Evolutionary conservation across 2,329 filamentous ascomycete species (phyloP).

Genomic region (Botrytis cinerea): DNA sequence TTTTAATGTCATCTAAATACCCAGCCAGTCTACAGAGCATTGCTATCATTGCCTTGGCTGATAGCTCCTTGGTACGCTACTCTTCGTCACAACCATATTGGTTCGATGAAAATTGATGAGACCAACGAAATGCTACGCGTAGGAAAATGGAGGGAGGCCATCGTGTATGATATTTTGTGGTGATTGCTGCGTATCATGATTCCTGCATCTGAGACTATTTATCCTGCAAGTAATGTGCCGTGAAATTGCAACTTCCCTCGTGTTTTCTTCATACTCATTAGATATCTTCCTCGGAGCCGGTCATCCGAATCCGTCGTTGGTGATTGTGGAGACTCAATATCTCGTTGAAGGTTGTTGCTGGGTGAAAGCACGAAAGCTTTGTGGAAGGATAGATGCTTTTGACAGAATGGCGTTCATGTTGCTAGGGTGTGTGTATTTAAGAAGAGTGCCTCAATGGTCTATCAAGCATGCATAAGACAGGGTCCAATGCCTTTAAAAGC

Average conservation of each 20-base stretch:
- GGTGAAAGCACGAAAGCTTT: constrained; percentile 1
- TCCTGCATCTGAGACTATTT: constrained; percentile 16
- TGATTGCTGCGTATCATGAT: constrained; percentile 19
- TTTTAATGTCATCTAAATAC: background rate
- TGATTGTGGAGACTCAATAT: constrained; percentile 14
- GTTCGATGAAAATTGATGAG: constrained; percentile 2
- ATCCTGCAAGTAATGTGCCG: constrained; percentile 17
- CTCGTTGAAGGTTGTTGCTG: constrained; percentile 8
- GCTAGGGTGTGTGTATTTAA: background rate
- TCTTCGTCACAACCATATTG: background rate
- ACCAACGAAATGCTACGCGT: background rate
- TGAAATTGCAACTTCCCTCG: constrained; percentile 15
- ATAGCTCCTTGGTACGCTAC: background rate
- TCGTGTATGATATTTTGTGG: background rate
- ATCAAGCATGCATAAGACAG: constrained; percentile 13
- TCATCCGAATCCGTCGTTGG: constrained; percentile 8
- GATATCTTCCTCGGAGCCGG: background rate
- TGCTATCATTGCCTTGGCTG: background rate
- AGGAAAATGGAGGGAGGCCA: background rate
- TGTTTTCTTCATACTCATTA: constrained; percentile 1
- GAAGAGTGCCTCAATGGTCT: background rate
- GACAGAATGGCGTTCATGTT: constrained; percentile 22
- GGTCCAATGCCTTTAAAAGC: background rate
- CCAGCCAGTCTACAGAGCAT: background rate
- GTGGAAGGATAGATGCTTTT: constrained; percentile 19